Evolutionary conservation across 2,329 filamentous ascomycete species (phyloP).

Genomic region (Claviceps sp.): DNA sequence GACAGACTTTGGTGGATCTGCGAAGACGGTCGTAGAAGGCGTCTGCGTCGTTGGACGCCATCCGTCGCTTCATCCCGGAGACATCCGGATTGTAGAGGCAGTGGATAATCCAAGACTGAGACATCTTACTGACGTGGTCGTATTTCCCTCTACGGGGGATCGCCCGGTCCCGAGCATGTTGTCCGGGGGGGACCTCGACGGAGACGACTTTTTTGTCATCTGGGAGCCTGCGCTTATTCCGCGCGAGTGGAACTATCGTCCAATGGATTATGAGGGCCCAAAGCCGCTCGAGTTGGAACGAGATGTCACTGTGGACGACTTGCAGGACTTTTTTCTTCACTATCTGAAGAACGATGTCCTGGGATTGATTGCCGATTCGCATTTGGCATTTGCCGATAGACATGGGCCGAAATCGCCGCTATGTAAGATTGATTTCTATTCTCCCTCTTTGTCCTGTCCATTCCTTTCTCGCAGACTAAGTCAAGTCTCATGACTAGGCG

Average conservation of each 20-base stretch:
- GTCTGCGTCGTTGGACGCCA: conserved; percentile 80
- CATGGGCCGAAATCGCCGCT: conserved; percentile 52
- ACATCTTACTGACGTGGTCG: conserved; percentile 73
- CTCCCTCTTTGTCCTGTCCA: neutral
- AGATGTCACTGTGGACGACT: conserved; percentile 57
- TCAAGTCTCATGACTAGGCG: neutral
- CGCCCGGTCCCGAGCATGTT: conserved; percentile 85
- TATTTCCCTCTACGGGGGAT: conserved; percentile 74
- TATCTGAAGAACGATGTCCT: conserved; percentile 89
- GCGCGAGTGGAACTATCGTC: conserved; percentile 50
- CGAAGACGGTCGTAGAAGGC: conserved; percentile 56
- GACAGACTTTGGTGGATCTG: conserved; percentile 35
- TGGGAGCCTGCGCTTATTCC: conserved; percentile 74
- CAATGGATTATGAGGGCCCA: conserved; percentile 63
- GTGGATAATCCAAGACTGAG: conserved; percentile 60
- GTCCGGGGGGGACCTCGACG: conserved; percentile 88
- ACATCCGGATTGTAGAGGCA: conserved; percentile 76
- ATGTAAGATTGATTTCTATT: conserved; percentile 35
- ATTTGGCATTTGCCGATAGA: conserved; percentile 64
- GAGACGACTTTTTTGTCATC: conserved; percentile 88
- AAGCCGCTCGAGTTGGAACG: conserved; percentile 41
- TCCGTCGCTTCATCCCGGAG: conserved; percentile 84
- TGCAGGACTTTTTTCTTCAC: conserved; percentile 74
- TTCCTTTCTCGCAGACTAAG: neutral
- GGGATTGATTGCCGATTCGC: conserved; percentile 65